Conservation (phyloP, 768 basidiomycete species). For the Boletus speciosus region DNA sequence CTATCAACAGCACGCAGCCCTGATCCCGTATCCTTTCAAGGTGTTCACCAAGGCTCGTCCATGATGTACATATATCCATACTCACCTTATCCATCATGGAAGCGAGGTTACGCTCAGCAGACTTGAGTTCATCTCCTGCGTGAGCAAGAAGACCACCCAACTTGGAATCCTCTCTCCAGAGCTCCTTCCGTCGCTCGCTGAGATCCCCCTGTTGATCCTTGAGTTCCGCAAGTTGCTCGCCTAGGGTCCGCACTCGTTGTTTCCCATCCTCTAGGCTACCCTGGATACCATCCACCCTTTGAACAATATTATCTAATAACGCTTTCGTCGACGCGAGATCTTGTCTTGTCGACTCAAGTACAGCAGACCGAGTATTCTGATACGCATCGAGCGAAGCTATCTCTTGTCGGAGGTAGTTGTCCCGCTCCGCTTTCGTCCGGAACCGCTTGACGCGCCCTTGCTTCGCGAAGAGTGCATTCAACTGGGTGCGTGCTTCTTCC, state of each 20-base stretch:
- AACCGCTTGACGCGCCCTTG: constrained; percentile 88
- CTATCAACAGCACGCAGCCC: constrained; percentile 84
- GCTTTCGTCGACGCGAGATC: constrained; percentile 48
- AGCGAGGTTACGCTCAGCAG: constrained; percentile 73
- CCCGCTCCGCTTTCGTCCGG: constrained; percentile 77
- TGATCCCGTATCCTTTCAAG: constrained; percentile 78
- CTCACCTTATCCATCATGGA: constrained; percentile 95
- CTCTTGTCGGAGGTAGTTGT: constrained; percentile 77
- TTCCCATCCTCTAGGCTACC: constrained; percentile 65
- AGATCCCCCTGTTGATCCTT: constrained; percentile 68
- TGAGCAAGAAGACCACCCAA: constrained; percentile 72
- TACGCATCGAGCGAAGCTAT: constrained; percentile 67
- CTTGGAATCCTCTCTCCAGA: constrained; percentile 95
- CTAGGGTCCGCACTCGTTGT: constrained; percentile 50
- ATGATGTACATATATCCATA: background rate
- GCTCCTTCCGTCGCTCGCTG: constrained; percentile 81
- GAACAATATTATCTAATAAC: constrained; percentile 55
- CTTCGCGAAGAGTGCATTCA: constrained; percentile 81
- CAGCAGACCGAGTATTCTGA: constrained; percentile 50
- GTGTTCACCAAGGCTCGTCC: background rate
- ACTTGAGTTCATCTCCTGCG: constrained; percentile 76
- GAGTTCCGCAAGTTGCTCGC: constrained; percentile 54
- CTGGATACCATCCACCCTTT: constrained; percentile 53
- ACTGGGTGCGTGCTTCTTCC: constrained; percentile 68
- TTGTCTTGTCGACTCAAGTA: constrained; percentile 49